Base-by-base conservation (phyloP, 768 basidiomycete genomes). In the Lactarius quietus region DNA sequence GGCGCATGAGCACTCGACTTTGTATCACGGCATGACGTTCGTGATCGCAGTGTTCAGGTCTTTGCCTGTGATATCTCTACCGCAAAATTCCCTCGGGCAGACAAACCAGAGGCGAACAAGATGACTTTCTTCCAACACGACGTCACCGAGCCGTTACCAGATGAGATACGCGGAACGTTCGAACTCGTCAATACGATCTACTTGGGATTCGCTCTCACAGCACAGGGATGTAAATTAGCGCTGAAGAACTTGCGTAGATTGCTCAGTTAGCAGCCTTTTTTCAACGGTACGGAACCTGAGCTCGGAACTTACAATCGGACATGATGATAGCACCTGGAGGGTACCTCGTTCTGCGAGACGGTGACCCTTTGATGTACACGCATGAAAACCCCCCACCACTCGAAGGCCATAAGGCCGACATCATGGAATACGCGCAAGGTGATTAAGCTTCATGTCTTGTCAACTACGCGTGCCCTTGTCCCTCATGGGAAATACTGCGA, bases 21-120 rank as follows among this genome's bases (percentile, higher is more conserved):
- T 17, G n/a, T 14, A 10, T 65, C 64, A 7, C 28, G 38, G 6
- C 54, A 54, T 17, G 35, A n/a, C 0, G 45, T 57, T 28, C 43
- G 54, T 28, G n/a, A 51, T 20, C 10, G 64, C 17, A 15, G 39
- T 57, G 10, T 65, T 57, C 54, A 57, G n/a, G 53, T 61, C 54
- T 61, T 65, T n/a, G 59, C 64, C 8, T 61, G 64, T 6, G 54
- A 57, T 9, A 51, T 65, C 18, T 56, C 64, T 20, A 41, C 29
- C 1, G 43, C n/a, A 10, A 65, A 61, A 15, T 57, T 57, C 45
- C 45, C 23, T 17, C 45, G 6, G 31, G 12, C 9, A 1, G 45
- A 57, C n/a, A n/a, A 31, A 38, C 29, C 9, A 15, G 33, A 29
- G 5, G 36, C 10, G 6, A 28, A 29, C 31, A 29, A 26, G 26